Evolutionary conservation across 2,329 filamentous ascomycete species (phyloP).

Genomic region (Aspergillus sp.): DNA sequence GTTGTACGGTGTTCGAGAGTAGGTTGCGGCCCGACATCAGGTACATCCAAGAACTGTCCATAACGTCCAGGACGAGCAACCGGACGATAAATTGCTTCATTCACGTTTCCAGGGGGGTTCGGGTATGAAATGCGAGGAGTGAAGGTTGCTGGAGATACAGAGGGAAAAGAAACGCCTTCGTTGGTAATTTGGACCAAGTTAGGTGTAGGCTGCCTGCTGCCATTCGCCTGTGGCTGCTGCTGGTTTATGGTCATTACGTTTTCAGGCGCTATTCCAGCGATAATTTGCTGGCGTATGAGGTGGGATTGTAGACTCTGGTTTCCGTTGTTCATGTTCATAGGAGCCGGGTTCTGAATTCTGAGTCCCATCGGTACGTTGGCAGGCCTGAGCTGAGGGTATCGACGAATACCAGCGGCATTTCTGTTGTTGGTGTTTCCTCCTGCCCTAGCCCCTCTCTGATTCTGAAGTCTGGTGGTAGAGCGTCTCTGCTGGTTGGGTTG

Average conservation of each 20-base stretch:
- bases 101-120: not conserved
- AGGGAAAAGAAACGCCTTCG: slow-evolving; percentile 17
- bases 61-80: not conserved
- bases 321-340: not conserved
- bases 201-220: slow-evolving; percentile 4
- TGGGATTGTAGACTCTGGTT: slow-evolving; percentile 22
- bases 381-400: not conserved
- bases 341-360: not conserved
- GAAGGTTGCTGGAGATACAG: slow-evolving; percentile 23
- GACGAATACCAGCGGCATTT: not conserved
- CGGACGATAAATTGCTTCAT: not conserved
- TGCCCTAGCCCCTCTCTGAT: not conserved
- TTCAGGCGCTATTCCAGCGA: slow-evolving; percentile 27
- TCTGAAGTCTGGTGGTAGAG: not conserved
- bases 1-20: not conserved
- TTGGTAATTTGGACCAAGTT: slow-evolving; percentile 21
- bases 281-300: slow-evolving; percentile 29
- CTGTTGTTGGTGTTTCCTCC: not conserved
- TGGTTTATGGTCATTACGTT: slow-evolving; percentile 22
- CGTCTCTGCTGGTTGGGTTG: not conserved
- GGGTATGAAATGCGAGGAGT: not conserved
- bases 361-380: no score
- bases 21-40: not conserved
- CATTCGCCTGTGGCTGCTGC: not conserved
- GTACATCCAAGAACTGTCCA: not conserved